Conservation (phyloP, 257 asterid species). For the Petrea volubilis region DNA sequence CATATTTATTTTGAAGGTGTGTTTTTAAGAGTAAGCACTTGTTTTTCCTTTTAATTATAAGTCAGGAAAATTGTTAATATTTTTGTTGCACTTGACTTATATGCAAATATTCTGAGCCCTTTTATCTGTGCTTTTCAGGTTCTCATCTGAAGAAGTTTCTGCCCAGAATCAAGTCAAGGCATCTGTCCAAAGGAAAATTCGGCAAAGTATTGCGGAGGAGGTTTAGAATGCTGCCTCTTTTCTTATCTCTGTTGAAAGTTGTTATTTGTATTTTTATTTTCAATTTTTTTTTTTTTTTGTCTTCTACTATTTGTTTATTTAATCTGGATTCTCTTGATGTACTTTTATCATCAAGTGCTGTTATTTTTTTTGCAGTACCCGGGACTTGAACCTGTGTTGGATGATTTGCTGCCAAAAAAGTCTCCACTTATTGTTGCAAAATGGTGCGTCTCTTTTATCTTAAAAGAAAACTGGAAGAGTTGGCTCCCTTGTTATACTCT, state of each 20-base stretch:
- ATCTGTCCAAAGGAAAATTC: conserved; percentile 89
- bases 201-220: conserved; percentile 96
- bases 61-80: background rate
- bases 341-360: background rate
- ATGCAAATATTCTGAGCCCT: conserved; percentile 15
- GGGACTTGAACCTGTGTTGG: conserved; percentile 81
- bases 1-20: background rate
- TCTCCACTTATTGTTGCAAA: conserved; percentile 93
- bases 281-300: too few species aligned
- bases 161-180: conserved; percentile 99
- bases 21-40: background rate
- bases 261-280: too few species aligned
- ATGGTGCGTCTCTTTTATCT: conserved; percentile 55
- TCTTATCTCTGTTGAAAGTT: background rate
- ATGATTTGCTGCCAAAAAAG: conserved; percentile 93
- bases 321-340: background rate
- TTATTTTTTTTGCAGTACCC: conserved; percentile 68
- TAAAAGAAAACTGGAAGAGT: background rate
- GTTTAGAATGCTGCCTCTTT: conserved; percentile 37
- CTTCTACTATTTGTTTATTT: too few species aligned
- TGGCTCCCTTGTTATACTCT: background rate
- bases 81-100: background rate
- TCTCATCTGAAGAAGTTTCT: conserved; percentile 93
- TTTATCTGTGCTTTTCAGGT: conserved; percentile 47
- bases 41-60: background rate